Percentiles rank a stretch among this genome's conserved stretches.
Conservation (phyloP, 2,329 filamentous ascomycete species). For the Sporothrix phasma region DNA sequence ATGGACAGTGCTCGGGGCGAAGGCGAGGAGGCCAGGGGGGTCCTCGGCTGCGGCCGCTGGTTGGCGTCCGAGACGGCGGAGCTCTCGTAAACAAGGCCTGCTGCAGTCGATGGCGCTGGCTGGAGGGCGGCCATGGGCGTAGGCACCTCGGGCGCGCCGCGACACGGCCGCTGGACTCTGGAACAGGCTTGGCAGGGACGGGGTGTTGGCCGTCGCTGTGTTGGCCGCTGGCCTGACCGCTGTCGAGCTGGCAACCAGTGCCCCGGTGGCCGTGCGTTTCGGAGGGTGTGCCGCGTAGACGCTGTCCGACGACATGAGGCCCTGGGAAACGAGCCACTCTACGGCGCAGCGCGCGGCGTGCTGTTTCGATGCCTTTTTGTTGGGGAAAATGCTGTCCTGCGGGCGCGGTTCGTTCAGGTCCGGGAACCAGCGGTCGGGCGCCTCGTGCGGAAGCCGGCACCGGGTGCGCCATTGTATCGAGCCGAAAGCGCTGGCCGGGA, state of each 20-base stretch:
- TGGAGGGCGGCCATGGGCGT: background rate
- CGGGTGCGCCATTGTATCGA: slow-evolving; percentile 22
- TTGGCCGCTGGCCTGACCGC: background rate
- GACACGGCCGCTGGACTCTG: background rate
- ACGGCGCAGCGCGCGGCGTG: slow-evolving; percentile 42
- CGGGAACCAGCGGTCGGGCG: slow-evolving; percentile 21
- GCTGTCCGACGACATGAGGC: slow-evolving; percentile 23
- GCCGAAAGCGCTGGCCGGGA: background rate
- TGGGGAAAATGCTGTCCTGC: slow-evolving; percentile 27
- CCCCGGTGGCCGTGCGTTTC: background rate
- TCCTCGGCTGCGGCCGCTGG: background rate
- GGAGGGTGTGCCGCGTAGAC: slow-evolving; percentile 7
- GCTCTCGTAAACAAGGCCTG: background rate
- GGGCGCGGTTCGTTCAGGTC: slow-evolving; percentile 22
- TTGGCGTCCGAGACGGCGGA: background rate
- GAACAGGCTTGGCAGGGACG: background rate
- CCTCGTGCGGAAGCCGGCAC: slow-evolving; percentile 22
- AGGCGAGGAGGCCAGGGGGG: too few species aligned
- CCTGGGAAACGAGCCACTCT: slow-evolving; percentile 30
- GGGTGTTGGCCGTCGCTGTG: background rate
- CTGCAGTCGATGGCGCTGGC: background rate
- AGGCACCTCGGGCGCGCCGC: too few species aligned
- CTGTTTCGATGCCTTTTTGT: slow-evolving; percentile 45
- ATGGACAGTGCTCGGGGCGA: background rate
- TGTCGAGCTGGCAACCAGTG: background rate